A percentile compares a stretch with the other conserved stretches of the same genome.
Evolutionary conservation across 306 rosid species (phyloP).

Genomic region (Pyrus bretschneideri): DNA sequence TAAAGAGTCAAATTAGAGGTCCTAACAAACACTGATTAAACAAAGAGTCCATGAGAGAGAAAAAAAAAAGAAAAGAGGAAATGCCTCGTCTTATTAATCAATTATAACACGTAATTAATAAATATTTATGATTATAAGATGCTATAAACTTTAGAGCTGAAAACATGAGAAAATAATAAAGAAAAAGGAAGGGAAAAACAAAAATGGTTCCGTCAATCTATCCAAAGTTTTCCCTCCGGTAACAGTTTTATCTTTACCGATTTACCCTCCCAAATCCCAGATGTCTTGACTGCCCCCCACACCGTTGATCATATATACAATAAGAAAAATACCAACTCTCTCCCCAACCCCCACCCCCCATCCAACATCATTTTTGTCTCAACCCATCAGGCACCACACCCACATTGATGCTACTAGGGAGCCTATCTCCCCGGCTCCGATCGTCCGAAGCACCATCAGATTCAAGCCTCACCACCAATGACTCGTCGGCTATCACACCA

Average conservation of each 20-base stretch:
- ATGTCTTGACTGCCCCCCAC: constrained; percentile 38
- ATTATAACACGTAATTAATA: constrained; percentile 36
- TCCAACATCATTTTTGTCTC: not conserved
- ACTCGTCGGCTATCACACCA: constrained; percentile 18
- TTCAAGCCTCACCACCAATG: constrained; percentile 65
- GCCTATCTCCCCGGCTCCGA: constrained; percentile 40
- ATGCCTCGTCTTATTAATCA: constrained; percentile 49
- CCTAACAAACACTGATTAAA: not conserved
- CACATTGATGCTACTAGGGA: constrained; percentile 56
- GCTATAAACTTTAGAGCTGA: constrained; percentile 6
- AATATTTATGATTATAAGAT: constrained; percentile 36
- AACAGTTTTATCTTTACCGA: constrained; percentile 37
- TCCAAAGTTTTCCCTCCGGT: constrained; percentile 19
- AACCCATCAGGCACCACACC: constrained; percentile 29
- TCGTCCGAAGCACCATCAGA: constrained; percentile 38
- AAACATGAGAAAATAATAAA: constrained; percentile 4
- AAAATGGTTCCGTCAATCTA: not conserved
- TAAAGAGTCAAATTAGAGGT: not conserved
- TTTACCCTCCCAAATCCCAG: constrained; percentile 37
- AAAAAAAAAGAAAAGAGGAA: constrained; percentile 16
- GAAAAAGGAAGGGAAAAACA: constrained; percentile 25
- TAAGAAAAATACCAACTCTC: constrained; percentile 23
- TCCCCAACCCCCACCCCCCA: not conserved
- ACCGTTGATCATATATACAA: constrained; percentile 48
- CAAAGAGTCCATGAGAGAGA: not conserved